Base-by-base conservation (phyloP, 2,329 filamentous ascomycete species). In the Sarocladiaceae sp. region DNA sequence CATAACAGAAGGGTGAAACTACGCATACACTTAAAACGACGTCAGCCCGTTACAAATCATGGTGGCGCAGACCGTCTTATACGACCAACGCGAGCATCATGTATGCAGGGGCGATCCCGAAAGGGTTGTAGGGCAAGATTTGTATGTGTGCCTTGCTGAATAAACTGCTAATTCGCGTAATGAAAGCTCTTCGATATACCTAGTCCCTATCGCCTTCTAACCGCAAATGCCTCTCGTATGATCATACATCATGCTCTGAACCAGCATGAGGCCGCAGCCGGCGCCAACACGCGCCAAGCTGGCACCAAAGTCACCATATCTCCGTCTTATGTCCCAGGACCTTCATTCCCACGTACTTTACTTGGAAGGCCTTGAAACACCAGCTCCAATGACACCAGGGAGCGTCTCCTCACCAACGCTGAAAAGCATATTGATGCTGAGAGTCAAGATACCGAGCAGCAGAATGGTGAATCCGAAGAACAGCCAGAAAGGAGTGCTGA, bases 301-400 rank as follows among this genome's bases (percentile, higher is more conserved):
- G 12, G n/a, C n/a, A n/a, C n/a, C n/a, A n/a, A n/a, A n/a, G n/a
- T n/a, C n/a, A n/a, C n/a, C n/a, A n/a, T n/a, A n/a, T n/a, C n/a
- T n/a, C n/a, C n/a, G n/a, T n/a, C n/a, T n/a, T n/a, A n/a, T n/a
- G n/a, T n/a, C n/a, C n/a, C n/a, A n/a, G n/a, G n/a, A n/a, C n/a
- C n/a, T n/a, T n/a, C n/a, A n/a, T n/a, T n/a, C n/a, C n/a, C n/a
- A n/a, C n/a, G n/a, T n/a, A n/a, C 47, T 51, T 63, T 74, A 82
- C 69, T 86, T 90, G 29, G 84, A 78, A 54, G 84, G 82, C 58
- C 44, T 25, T 22, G 87, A 88, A 33, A 99, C 93, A 57, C 94
- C 94, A 46, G 94, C 94, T n/a, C 91, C 90, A 68, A 99, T 92
- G 8, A 99, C 93, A 60, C 91, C 91, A 0, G 94, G 94, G 57